Conservation (phyloP, 2,329 filamentous ascomycete species). For the Colletotrichum neosansevieriae region DNA sequence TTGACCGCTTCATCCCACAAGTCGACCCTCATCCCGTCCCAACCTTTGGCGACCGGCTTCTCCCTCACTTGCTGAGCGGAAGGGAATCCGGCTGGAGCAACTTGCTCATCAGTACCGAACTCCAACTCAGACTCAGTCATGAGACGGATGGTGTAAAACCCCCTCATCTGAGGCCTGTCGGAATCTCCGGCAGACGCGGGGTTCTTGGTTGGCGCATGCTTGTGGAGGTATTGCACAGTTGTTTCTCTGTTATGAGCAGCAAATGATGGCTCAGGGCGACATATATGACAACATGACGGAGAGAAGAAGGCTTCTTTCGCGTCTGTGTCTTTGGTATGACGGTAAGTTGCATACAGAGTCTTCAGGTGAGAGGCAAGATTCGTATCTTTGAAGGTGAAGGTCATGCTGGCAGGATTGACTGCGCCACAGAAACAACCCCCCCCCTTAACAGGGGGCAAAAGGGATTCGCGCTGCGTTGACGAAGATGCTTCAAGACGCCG, state of each 20-base stretch:
- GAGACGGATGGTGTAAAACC: slow-evolving; percentile 41
- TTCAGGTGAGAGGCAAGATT: slow-evolving; percentile 14
- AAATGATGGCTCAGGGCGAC: slow-evolving; percentile 43
- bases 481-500: too few species aligned
- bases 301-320: slow-evolving; percentile 25
- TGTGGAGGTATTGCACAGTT: slow-evolving; percentile 44
- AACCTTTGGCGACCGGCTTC: slow-evolving; percentile 41
- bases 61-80: slow-evolving; percentile 20
- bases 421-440: too few species aligned
- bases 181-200: not conserved
- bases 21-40: slow-evolving; percentile 47
- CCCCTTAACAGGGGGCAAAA: too few species aligned
- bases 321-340: slow-evolving; percentile 21
- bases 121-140: slow-evolving; percentile 36
- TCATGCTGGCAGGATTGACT: too few species aligned
- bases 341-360: slow-evolving; percentile 15
- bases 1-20: slow-evolving; percentile 43
- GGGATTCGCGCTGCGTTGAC: too few species aligned
- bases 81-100: slow-evolving; percentile 36
- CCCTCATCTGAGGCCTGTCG: slow-evolving; percentile 16
- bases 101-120: slow-evolving; percentile 41
- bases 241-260: slow-evolving; percentile 42
- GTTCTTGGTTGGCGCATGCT: slow-evolving; percentile 31
- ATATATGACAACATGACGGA: slow-evolving; percentile 41
- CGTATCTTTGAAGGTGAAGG: not conserved